Evolutionary conservation across 1,284 basidiomycete genomes (phyloP), one percentile per base, ranked within the genome.

Genomic region (Polyporus tsugae): DNA sequence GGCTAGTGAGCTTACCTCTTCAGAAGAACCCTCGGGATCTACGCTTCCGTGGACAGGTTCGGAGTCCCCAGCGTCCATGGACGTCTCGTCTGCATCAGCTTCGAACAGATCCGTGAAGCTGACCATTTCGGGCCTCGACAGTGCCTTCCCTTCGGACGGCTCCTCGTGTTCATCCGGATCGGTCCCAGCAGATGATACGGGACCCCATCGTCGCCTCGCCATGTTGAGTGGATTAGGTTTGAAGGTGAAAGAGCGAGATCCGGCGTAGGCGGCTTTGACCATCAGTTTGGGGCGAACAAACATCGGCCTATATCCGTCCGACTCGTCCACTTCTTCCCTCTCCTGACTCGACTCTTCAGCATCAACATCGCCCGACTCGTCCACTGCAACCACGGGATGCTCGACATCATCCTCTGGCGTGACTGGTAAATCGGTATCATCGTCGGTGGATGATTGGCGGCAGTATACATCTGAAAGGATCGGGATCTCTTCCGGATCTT

Each of bases 201-300:
- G 83, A 81, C 65, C 84, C 87, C 87, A 88, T 55, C 86, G 83
- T 63, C 85, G 83, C 68, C 81, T 82, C 13, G 87, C 86, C 70
- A 86, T 83, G 74, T 84, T 86, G 79, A 84, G 80, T 17, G 87
- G 86, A 55, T 84, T 84, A 29, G 87, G 87, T 69, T 83, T 85
- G 76, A 83, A 82, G 38, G 82, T 72, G 80, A 78, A 66, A 39
- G 73, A 65, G 36, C 73, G 68, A 42, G 73, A 64, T 36, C 73
- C 70, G 55, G 76, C 60, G 68, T 73, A 70, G 36, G 70, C 52
- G 25, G 69, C 59, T 61, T 72, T 66, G 44, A 70, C 60, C 61
- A 69, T 55, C 35, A 73, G 60, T 69, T 72, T 72, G 69, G 76
- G 76, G 72, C 64, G 71, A 71, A 63, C 74, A 63, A 74, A 71